A percentile compares a stretch with the other conserved stretches of the same genome.
Conservation (phyloP, 306 rosid species). For the Vicia sativa region DNA sequence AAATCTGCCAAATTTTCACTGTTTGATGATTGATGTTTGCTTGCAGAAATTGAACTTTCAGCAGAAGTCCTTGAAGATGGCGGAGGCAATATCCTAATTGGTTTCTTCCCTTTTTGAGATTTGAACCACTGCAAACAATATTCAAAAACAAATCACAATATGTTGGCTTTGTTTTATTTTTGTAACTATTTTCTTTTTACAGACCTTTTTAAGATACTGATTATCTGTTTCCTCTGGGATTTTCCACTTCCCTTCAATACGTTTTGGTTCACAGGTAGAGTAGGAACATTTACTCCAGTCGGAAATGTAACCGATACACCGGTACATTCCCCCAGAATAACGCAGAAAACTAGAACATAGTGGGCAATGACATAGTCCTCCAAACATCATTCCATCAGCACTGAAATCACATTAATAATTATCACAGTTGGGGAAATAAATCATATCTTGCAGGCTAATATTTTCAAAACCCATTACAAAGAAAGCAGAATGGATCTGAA, state of each 20-base stretch:
- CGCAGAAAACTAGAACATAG: constrained; percentile 74
- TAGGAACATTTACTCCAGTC: constrained; percentile 95
- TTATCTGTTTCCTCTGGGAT: constrained; percentile 72
- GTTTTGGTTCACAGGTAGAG: constrained; percentile 69
- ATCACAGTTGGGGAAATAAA: constrained; percentile 7
- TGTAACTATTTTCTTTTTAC: constrained; percentile 6
- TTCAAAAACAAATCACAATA: constrained; percentile 35
- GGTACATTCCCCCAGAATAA: constrained; percentile 82
- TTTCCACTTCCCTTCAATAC: constrained; percentile 83
- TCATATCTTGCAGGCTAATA: constrained; percentile 25
- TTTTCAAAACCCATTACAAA: constrained; percentile 21
- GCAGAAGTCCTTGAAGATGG: constrained; percentile 47
- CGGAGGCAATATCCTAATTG: constrained; percentile 69
- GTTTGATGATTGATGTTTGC: constrained; percentile 56
- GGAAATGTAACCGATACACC: constrained; percentile 72
- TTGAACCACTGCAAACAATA: constrained; percentile 82
- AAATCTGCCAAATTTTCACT: constrained; percentile 66
- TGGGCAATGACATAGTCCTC: constrained; percentile 79
- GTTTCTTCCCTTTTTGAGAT: constrained; percentile 79
- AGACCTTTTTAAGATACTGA: constrained; percentile 77
- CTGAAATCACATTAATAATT: constrained; percentile 47
- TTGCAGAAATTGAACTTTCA: constrained; percentile 49
- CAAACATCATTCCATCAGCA: constrained; percentile 98
- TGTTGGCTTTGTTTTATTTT: constrained; percentile 18
- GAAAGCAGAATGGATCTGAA: constrained; percentile 16